These are phyloP conservation scores for Styphnolobium japonicum DNA, from an alignment of 306 rosid genomes.

Conservation along the genomic window DNA sequence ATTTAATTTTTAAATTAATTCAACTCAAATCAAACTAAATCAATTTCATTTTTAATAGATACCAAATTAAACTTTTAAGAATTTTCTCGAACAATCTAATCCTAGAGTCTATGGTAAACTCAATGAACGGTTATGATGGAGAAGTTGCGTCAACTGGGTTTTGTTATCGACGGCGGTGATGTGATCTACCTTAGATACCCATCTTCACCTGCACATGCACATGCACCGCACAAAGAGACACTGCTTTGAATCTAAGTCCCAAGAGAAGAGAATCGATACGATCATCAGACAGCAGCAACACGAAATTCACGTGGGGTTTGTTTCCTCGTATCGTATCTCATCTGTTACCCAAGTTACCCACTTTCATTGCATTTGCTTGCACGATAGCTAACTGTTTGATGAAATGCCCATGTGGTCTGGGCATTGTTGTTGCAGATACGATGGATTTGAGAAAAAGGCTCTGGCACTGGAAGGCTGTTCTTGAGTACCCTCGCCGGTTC, in stretches of 20 bases:
- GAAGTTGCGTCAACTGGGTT: too few species aligned
- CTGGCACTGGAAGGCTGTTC: conserved; percentile 16
- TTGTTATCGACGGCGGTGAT: too few species aligned
- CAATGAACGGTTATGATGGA: too few species aligned
- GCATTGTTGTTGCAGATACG: conserved; percentile 20
- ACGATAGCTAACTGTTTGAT: conserved; percentile 31
- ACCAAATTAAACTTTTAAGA: too few species aligned
- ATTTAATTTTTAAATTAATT: too few species aligned
- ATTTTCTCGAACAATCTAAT: too few species aligned
- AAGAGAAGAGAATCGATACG: neutral
- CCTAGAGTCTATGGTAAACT: too few species aligned
- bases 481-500: conserved; percentile 4
- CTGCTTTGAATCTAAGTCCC: neutral
- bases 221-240: neutral
- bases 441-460: conserved; percentile 42
- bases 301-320: neutral
- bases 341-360: neutral
- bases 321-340: neutral
- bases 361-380: neutral
- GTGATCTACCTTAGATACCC: too few species aligned
- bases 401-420: conserved; percentile 7
- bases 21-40: too few species aligned
- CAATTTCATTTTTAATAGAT: too few species aligned
- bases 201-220: too few species aligned
- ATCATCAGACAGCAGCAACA: neutral